Evolutionary conservation across 2,329 filamentous ascomycete genomes (phyloP).

Genomic region (Simplicillium sp.): DNA sequence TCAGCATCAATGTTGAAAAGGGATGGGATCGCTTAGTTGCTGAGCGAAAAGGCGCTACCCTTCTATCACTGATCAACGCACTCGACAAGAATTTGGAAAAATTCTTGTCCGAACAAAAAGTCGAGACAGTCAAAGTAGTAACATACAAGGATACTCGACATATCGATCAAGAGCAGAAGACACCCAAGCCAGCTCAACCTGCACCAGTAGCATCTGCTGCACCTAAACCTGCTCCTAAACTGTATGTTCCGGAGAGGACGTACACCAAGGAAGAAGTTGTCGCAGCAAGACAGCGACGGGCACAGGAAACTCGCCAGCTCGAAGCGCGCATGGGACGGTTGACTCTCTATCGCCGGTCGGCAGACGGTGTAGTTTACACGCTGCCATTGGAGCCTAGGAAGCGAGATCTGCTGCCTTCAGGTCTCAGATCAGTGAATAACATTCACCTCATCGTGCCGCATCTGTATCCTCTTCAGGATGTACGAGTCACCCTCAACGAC

Average conservation of each 20-base stretch:
- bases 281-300: constrained; percentile 53
- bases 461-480: constrained; percentile 61
- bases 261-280: constrained; percentile 51
- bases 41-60: constrained; percentile 43
- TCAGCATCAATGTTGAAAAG: constrained; percentile 65
- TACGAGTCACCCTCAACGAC: constrained; percentile 56
- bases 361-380: constrained; percentile 61
- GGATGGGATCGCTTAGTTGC: constrained; percentile 60
- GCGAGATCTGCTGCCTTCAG: constrained; percentile 47
- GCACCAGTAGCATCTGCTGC: background rate
- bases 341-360: constrained; percentile 56
- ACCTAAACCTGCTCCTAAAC: constrained; percentile 10
- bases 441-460: constrained; percentile 61
- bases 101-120: constrained; percentile 60
- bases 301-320: constrained; percentile 60
- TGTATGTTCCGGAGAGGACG: constrained; percentile 33
- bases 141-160: constrained; percentile 48
- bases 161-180: constrained; percentile 16
- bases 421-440: constrained; percentile 52
- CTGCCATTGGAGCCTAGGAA: constrained; percentile 60
- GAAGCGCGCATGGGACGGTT: constrained; percentile 65
- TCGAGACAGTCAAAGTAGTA: constrained; percentile 62
- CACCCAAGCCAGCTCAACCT: constrained; percentile 5
- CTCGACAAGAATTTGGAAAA: constrained; percentile 65
- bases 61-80: constrained; percentile 58